Conservation (phyloP, 2,329 filamentous ascomycete species). For the Thelonectria blattea region DNA sequence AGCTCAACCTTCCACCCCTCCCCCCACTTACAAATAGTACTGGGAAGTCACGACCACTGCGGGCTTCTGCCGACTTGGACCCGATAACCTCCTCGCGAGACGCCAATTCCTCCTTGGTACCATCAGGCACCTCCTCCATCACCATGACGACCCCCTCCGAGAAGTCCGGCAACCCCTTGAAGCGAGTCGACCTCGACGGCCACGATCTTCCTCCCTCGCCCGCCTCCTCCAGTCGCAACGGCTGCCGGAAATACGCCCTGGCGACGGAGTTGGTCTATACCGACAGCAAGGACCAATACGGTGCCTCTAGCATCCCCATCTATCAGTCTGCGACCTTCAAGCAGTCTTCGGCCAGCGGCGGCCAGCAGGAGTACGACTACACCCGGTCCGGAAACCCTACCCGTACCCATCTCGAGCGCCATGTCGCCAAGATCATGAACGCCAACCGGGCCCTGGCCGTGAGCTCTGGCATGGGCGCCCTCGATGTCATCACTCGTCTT, state of each 20-base stretch:
- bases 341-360: constrained; percentile 79
- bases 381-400: constrained; percentile 97
- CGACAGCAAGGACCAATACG: constrained; percentile 95
- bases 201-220: constrained; percentile 90
- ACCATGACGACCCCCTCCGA: constrained; percentile 38
- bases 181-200: constrained; percentile 78
- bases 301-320: constrained; percentile 93
- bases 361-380: constrained; percentile 93
- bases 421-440: constrained; percentile 99
- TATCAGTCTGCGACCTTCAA: constrained; percentile 99
- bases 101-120: not conserved
- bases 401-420: constrained; percentile 91
- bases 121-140: not conserved
- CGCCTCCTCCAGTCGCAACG: constrained; percentile 85
- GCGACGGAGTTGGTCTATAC: constrained; percentile 97
- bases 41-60: not conserved
- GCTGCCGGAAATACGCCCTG: constrained; percentile 83
- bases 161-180: constrained; percentile 49
- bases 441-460: constrained; percentile 90
- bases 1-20: not conserved
- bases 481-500: constrained; percentile 94
- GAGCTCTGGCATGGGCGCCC: constrained; percentile 94
- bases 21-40: not conserved
- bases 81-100: not conserved
- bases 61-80: constrained; percentile 2